Evolutionary conservation across 257 asterid species (phyloP).

Genomic region (Lycium barbarum): DNA sequence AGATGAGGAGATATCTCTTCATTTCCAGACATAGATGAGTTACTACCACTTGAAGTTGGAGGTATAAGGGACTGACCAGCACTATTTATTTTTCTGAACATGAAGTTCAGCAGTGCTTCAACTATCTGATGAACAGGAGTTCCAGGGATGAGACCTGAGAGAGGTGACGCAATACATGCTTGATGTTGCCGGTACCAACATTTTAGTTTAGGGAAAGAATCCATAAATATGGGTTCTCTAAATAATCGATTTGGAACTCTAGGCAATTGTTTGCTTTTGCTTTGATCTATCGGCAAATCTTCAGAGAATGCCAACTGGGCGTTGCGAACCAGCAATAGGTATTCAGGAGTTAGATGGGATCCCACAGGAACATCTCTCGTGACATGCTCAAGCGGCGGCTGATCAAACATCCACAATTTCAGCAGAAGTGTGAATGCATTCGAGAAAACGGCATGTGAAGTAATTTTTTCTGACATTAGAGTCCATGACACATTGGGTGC

Average conservation of each 20-base stretch:
- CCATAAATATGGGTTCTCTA: conserved; percentile 72
- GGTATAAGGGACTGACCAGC: conserved; percentile 67
- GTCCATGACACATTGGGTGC: conserved; percentile 83
- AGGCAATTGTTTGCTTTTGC: conserved; percentile 55
- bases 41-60: conserved; percentile 75
- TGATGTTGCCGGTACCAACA: conserved; percentile 90
- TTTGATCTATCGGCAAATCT: conserved; percentile 51
- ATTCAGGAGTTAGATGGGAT: conserved; percentile 85
- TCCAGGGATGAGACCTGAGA: conserved; percentile 91
- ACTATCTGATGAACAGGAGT: conserved; percentile 86
- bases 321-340: conserved; percentile 79
- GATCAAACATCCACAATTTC: conserved; percentile 93
- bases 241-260: conserved; percentile 57
- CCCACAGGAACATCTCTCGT: conserved; percentile 80
- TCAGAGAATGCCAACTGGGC: conserved; percentile 62
- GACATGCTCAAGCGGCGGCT: conserved; percentile 81
- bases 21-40: conserved; percentile 68
- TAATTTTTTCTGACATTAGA: conserved; percentile 70
- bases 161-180: conserved; percentile 85
- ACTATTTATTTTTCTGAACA: conserved; percentile 76
- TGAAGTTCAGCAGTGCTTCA: conserved; percentile 82
- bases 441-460: conserved; percentile 85
- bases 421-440: conserved; percentile 91
- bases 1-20: conserved; percentile 72
- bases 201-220: conserved; percentile 88